phyloP scores from a whole-genome alignment of 192 early-diverging fungal genomes.

The Pilobolus umbonatus region DNA sequence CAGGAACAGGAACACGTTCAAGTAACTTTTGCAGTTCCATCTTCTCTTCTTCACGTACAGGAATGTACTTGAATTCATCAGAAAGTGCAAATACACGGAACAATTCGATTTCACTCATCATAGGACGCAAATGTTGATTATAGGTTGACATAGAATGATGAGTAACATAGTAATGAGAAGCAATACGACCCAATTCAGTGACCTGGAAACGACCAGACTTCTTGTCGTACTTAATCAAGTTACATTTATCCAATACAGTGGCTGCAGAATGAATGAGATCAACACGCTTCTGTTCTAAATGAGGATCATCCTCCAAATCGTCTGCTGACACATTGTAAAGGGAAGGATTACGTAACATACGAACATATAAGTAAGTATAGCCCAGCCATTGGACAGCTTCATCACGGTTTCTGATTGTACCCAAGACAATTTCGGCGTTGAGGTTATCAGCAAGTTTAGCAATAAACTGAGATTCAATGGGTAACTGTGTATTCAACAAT shows the following conservation, averaged over 20 bases:
- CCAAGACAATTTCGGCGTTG: constrained; percentile 95
- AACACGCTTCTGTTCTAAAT: constrained; percentile 77
- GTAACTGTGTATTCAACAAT: constrained; percentile 90
- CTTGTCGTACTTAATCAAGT: constrained; percentile 93
- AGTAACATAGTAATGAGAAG: constrained; percentile 94
- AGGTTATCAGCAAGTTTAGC: constrained; percentile 82
- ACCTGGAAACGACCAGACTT: constrained; percentile 82
- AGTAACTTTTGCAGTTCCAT: constrained; percentile 73
- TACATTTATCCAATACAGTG: constrained; percentile 80
- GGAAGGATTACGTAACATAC: constrained; percentile 89
- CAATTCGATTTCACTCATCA: constrained; percentile 91
- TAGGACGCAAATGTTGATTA: constrained; percentile 89
- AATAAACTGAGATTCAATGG: constrained; percentile 96
- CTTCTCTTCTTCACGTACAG: constrained; percentile 79
- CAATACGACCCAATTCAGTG: constrained; percentile 93
- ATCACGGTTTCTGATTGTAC: constrained; percentile 84
- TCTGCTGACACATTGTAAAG: constrained; percentile 78
- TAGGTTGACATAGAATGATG: constrained; percentile 90
- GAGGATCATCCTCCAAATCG: constrained; percentile 70
- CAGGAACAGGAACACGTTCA: constrained; percentile 86
- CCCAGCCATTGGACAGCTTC: constrained; percentile 96
- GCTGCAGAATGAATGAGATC: constrained; percentile 91
- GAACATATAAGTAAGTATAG: constrained; percentile 93
- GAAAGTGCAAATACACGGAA: constrained; percentile 82
- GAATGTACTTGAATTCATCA: constrained; percentile 93